phyloP scores from a whole-genome alignment of 78 protist genomes.

The Dictyostelium brefeldianum region DNA sequence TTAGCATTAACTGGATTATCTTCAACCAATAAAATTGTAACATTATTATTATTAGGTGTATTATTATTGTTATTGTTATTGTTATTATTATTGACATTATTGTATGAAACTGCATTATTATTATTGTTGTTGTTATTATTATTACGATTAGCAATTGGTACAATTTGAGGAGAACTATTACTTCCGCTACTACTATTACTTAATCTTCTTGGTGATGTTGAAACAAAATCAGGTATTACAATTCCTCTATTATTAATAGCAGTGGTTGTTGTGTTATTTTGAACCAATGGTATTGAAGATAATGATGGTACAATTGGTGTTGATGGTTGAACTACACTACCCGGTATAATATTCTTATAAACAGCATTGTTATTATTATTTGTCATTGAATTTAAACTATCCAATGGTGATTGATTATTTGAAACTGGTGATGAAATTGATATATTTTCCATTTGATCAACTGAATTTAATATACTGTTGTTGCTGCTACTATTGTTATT shows the following conservation, averaged over 20 bases:
- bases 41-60: background rate
- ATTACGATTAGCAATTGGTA: background rate
- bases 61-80: constrained; percentile 7
- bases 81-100: background rate
- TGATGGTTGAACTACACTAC: background rate
- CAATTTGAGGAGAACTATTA: background rate
- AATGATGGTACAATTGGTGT: background rate
- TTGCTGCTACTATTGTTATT: too few relatives aligned
- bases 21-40: constrained; percentile 51
- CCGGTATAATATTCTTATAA: background rate
- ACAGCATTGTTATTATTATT: background rate
- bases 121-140: background rate
- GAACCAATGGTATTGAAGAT: background rate
- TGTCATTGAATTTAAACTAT: background rate
- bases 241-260: background rate
- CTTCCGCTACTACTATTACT: background rate
- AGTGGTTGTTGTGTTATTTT: too few relatives aligned
- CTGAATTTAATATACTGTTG: background rate
- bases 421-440: background rate
- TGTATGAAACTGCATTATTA: background rate
- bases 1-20: constrained; percentile 64
- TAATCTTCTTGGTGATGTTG: background rate
- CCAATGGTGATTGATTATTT: background rate
- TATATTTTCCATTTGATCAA: background rate
- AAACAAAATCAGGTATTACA: background rate